These are phyloP conservation scores for Metschnikowia gelsemii DNA, from an alignment of 805 yeast species.

Conservation along the genomic window DNA sequence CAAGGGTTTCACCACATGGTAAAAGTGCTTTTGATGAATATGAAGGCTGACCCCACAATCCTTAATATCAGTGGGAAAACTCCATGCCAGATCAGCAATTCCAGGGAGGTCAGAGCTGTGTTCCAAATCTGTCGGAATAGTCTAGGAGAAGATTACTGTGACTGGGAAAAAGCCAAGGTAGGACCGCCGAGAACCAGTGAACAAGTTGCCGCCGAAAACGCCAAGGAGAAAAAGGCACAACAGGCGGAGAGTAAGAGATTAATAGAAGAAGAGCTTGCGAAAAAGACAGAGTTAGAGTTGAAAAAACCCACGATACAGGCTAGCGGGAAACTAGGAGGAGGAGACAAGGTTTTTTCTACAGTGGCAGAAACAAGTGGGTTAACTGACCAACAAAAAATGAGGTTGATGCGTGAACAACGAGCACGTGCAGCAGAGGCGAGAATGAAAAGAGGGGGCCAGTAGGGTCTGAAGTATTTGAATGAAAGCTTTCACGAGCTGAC, in stretches of 20 bases:
- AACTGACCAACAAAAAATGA: conserved; percentile 68
- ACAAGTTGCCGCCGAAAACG: conserved; percentile 47
- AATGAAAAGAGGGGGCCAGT: conserved; percentile 28
- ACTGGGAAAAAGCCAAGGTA: conserved; percentile 70
- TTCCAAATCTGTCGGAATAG: conserved; percentile 68
- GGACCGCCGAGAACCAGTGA: conserved; percentile 60
- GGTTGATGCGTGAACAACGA: conserved; percentile 88
- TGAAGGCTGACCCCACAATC: conserved; percentile 70
- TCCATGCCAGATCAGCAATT: conserved; percentile 64
- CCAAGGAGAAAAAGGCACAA: conserved; percentile 32
- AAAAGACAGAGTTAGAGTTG: conserved; percentile 34
- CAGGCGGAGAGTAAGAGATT: conserved; percentile 39
- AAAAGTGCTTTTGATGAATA: conserved; percentile 54
- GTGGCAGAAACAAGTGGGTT: conserved; percentile 55
- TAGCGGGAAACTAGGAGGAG: conserved; percentile 35
- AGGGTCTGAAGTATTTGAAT: neutral
- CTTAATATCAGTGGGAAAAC: conserved; percentile 56
- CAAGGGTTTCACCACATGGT: conserved; percentile 68
- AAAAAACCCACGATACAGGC: conserved; percentile 32
- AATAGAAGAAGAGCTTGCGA: conserved; percentile 46
- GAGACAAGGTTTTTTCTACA: conserved; percentile 15
- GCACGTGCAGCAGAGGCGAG: conserved; percentile 97
- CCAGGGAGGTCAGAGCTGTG: conserved; percentile 45
- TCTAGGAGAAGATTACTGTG: conserved; percentile 66
- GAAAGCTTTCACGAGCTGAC: too few relatives aligned